Evolutionary conservation across 768 basidiomycete genomes (phyloP), one percentile per base, ranked within the genome.

Genomic region (Boletus pseudo-olivaceus): DNA sequence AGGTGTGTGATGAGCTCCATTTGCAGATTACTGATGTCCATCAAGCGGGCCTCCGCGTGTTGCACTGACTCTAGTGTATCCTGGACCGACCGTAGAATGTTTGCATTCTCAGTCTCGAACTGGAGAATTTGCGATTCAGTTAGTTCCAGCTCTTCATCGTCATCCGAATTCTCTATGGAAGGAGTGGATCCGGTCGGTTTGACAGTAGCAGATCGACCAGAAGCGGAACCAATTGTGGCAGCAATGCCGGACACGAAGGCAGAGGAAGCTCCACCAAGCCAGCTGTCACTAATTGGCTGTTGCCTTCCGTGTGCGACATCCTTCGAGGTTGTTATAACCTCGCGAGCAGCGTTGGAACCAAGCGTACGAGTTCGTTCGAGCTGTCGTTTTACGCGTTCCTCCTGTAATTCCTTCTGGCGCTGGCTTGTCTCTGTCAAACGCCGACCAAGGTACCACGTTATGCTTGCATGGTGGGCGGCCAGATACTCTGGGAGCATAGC

Each of bases 11-110:
- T 84, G 60, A 99, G 78, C 70, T 98, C 91, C 75, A 90, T 87
- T 76, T 99, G 97, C 53, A 99, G 74, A 39, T 89, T 81, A 62
- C 90, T 90, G 64, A 99, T 98, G 65, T 98, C 96, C 75, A 94
- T 79, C 52, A 99, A 73, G 33, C 90, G 84, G 42, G 90, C 84
- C 67, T 99, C 96, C 26, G 96, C 96, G 66, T 87, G 86, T 65
- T 95, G 89, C 33, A 99, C 91, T 4, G 91, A 86, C 60, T 88
- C 87, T 32, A 98, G 78, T 7, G 88, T 90, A 57, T 91, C 85
- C 67, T 95, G 90, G 45, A 92, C 92, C 45, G 81, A 81, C 60
- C 85, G 85, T 35, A 98, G 73, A 48, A 98, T 88, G 51, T 82
- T 82, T 41, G 90, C 87, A 66, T 98, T 98, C 71, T 98, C 96